Evolutionary conservation across 352 stramenopile species (phyloP), one percentile per base, ranked within the genome.

Genomic region (Pseudoperonospora humuli): DNA sequence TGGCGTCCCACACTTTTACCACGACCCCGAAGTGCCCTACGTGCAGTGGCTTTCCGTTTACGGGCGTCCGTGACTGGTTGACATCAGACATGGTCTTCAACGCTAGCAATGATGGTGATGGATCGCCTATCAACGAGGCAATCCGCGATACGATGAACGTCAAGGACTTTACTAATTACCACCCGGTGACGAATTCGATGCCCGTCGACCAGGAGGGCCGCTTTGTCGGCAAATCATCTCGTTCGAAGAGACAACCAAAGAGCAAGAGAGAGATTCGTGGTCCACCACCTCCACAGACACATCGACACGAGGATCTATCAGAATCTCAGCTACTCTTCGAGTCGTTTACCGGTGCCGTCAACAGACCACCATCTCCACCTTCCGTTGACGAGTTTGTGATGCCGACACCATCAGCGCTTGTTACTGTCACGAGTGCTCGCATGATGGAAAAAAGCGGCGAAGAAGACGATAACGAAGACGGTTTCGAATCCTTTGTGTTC

Each of bases 1-100:
- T 89, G 0, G 75, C 75, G 14, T 90, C 77, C 32, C 75, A 93
- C 60, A 88, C 75, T 15, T 93, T 93, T 49, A 87, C 77, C 6
- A 73, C 67, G 0, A 73, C 77, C 26, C 75, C 80, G 15, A 88
- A 87, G 52, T 93, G 80, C 39, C 80, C 80, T 5, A 87, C 75
- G 18, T 93, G 80, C 54, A 83, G 67, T 36, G 75, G 69, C 21
- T 66, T 78, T 14, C 53, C 73, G 5, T 93, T 93, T 60, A 82
- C 79, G 18, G 55, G 64, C 2, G 77, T 93, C 14, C 77, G 79
- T 18, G 80, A 88, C 38, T 93, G 86, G 59, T 51, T 93, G 36
- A 89, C 67, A 8, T 56, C 64, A 3, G 62, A 72, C 6, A 50
- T 66, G 20, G 60, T 48, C 11, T 41, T 28, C 0, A 41, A 35